Conservation (phyloP, 1,284 basidiomycete genomes). For the Rhodofomes roseus region DNA sequence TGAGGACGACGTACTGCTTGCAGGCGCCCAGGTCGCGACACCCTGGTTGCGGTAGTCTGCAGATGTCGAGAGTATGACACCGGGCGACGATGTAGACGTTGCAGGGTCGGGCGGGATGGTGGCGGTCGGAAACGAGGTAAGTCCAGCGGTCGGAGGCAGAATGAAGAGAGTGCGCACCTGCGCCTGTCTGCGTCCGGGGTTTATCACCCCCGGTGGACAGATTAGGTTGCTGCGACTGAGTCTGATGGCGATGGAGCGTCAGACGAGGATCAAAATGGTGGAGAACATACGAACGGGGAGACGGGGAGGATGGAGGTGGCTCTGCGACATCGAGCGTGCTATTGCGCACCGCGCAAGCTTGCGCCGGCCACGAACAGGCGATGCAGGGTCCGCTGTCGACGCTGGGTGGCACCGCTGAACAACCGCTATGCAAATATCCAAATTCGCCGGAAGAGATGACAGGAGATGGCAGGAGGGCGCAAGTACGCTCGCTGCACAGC, state of each 20-base stretch:
- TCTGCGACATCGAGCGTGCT: background rate
- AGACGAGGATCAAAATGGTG: background rate
- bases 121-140: background rate
- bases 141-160: background rate
- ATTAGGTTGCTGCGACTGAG: background rate
- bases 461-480: background rate
- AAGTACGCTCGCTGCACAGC: background rate
- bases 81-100: background rate
- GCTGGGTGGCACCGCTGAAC: background rate
- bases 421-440: background rate
- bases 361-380: background rate
- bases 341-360: background rate
- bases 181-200: background rate
- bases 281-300: background rate
- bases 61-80: background rate
- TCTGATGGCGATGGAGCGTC: background rate
- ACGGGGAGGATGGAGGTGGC: background rate
- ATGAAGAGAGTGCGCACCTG: background rate
- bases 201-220: constrained; percentile 5
- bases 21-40: background rate
- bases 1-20: constrained; percentile 8
- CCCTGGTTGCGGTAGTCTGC: background rate
- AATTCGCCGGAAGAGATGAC: background rate
- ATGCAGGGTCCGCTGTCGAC: background rate
- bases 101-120: background rate